A percentile compares a stretch with the other conserved stretches of the same genome.
These are phyloP conservation scores for Podaxis mareebaensis DNA, from an alignment of 768 basidiomycete species.

Conservation along the genomic window DNA sequence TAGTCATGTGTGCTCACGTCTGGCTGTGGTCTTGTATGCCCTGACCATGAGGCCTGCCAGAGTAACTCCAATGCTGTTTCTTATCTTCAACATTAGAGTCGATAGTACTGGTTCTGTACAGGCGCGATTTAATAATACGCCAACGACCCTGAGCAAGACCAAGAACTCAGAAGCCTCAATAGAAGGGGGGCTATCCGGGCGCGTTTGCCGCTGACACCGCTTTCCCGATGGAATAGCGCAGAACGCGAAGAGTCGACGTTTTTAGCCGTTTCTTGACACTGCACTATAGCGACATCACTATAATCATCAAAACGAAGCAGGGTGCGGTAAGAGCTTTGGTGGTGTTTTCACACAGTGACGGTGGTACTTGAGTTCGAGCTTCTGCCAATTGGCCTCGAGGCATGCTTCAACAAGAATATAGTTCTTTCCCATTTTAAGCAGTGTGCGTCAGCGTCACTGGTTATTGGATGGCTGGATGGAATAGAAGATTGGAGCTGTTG, in stretches of 20 bases:
- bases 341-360: too few relatives aligned
- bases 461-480: too few relatives aligned
- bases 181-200: neutral
- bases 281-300: neutral
- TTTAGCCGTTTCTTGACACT: neutral
- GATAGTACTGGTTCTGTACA: too few relatives aligned
- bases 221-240: conserved; percentile 10
- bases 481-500: too few relatives aligned
- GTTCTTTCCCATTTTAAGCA: too few relatives aligned
- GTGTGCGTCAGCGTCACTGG: too few relatives aligned
- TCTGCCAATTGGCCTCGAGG: neutral
- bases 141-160: too few relatives aligned
- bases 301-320: too few relatives aligned
- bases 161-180: too few relatives aligned
- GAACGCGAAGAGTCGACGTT: neutral
- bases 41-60: neutral
- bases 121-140: too few relatives aligned
- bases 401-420: neutral
- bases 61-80: neutral
- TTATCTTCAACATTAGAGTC: neutral
- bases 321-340: too few relatives aligned
- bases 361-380: too few relatives aligned
- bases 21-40: neutral
- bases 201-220: conserved; percentile 18
- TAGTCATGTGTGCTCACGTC: neutral